These are phyloP conservation scores for Exophiala mesophila DNA, from an alignment of 2,329 filamentous ascomycete species.

Conservation along the genomic window DNA sequence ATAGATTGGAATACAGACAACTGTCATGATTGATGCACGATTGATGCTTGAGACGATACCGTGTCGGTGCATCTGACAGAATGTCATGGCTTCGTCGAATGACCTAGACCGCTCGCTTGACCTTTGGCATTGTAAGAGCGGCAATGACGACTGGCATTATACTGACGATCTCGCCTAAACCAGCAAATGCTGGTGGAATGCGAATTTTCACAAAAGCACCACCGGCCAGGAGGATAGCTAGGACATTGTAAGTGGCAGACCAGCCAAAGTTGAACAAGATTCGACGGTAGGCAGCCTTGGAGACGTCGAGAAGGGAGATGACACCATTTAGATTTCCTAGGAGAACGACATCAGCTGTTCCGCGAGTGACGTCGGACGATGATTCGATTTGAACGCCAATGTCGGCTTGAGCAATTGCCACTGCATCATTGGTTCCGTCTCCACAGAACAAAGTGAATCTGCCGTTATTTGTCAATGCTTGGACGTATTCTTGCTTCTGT, in stretches of 20 bases:
- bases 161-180: slow-evolving; percentile 68
- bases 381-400: slow-evolving; percentile 65
- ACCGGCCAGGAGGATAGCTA: slow-evolving; percentile 61
- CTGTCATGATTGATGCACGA: too few relatives aligned
- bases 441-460: slow-evolving; percentile 62
- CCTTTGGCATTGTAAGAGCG: slow-evolving; percentile 42
- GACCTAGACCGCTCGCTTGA: too few relatives aligned
- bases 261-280: slow-evolving; percentile 66
- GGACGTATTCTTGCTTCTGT: slow-evolving; percentile 53
- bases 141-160: slow-evolving; percentile 63
- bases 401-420: slow-evolving; percentile 64
- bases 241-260: slow-evolving; percentile 64
- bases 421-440: slow-evolving; percentile 74
- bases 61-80: too few relatives aligned
- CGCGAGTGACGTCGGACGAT: slow-evolving; percentile 61
- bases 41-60: too few relatives aligned
- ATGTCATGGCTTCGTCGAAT: too few relatives aligned
- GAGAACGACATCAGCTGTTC: slow-evolving; percentile 65
- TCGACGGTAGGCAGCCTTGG: slow-evolving; percentile 39
- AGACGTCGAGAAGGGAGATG: slow-evolving; percentile 53
- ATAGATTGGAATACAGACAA: too few relatives aligned
- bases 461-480: slow-evolving; percentile 29
- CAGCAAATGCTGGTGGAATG: slow-evolving; percentile 60
- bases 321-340: slow-evolving; percentile 57
- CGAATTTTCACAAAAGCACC: slow-evolving; percentile 59